These are phyloP conservation scores for Pelargonium australe DNA, from an alignment of 441 rosid species.

Conservation along the genomic window DNA sequence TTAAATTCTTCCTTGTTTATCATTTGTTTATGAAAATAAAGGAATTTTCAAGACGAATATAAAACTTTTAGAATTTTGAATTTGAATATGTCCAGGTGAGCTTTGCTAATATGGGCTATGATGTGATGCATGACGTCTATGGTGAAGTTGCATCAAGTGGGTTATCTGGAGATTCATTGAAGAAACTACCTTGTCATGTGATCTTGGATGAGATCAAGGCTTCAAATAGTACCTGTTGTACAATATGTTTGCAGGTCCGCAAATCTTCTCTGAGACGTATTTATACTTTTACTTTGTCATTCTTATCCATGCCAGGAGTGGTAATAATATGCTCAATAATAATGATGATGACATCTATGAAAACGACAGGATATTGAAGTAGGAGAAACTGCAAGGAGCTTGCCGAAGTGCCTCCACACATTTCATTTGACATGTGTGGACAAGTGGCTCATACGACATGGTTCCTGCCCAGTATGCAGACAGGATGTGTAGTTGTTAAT, in stretches of 20 bases:
- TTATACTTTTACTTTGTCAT: not conserved
- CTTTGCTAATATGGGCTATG: constrained; percentile 35
- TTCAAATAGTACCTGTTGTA: constrained; percentile 44
- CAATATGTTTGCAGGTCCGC: constrained; percentile 71
- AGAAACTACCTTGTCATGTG: constrained; percentile 55
- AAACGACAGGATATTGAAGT: constrained; percentile 42
- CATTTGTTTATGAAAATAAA: not conserved
- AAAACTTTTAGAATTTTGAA: not conserved
- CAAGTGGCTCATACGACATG: constrained; percentile 69
- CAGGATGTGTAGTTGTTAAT: constrained; percentile 32
- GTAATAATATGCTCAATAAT: not conserved
- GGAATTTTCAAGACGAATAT: not conserved
- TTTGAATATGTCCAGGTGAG: constrained; percentile 35
- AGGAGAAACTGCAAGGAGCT: constrained; percentile 64
- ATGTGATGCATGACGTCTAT: constrained; percentile 35
- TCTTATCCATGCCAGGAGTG: not conserved
- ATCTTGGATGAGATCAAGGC: constrained; percentile 45
- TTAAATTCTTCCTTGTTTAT: not conserved
- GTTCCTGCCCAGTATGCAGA: constrained; percentile 78
- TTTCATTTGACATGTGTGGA: constrained; percentile 78
- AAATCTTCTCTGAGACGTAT: not conserved
- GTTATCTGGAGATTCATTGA: constrained; percentile 52
- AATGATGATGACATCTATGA: not conserved
- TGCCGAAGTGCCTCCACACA: constrained; percentile 61
- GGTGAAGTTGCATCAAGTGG: constrained; percentile 47